phyloP scores from a whole-genome alignment of 441 rosid species.

The Jatropha multifida region DNA sequence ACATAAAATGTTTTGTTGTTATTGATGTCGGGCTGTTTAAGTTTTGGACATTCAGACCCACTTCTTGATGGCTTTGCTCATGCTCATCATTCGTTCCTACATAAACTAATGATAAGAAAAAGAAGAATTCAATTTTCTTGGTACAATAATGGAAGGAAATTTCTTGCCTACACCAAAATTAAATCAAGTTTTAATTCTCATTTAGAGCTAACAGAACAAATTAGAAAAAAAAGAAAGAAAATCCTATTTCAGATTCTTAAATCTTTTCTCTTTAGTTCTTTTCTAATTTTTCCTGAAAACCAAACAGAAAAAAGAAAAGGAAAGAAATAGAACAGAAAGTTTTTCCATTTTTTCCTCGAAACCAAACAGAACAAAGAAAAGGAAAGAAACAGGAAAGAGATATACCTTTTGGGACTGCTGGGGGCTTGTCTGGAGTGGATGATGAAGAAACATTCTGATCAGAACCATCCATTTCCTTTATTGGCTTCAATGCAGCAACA shows the following conservation, averaged over 20 bases:
- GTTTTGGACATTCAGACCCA: slow-evolving; percentile 8
- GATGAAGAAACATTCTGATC: slow-evolving; percentile 20
- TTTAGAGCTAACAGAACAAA: not conserved
- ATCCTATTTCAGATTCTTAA: not conserved
- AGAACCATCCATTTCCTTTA: slow-evolving; percentile 32
- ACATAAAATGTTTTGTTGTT: slow-evolving; percentile 33
- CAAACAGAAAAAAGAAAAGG: slow-evolving; percentile 4
- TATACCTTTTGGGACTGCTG: slow-evolving; percentile 26
- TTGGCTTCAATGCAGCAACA: not conserved
- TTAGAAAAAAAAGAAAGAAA: not conserved
- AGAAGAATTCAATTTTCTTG: too few species aligned
- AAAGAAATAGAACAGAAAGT: too few species aligned
- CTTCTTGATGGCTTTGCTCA: slow-evolving; percentile 21
- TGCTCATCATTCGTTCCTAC: slow-evolving; percentile 35
- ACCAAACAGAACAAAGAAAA: not conserved
- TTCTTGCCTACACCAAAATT: too few species aligned
- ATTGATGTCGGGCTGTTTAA: slow-evolving; percentile 16
- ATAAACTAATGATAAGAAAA: not conserved
- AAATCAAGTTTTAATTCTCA: not conserved
- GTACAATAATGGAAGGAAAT: not conserved
- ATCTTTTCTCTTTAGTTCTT: not conserved
- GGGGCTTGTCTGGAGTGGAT: slow-evolving; percentile 12
- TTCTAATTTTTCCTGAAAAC: not conserved
- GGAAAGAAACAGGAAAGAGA: not conserved
- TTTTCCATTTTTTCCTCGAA: not conserved